Base-by-base conservation (phyloP, 805 yeast genomes). In the Yamadazyma laniorum region DNA sequence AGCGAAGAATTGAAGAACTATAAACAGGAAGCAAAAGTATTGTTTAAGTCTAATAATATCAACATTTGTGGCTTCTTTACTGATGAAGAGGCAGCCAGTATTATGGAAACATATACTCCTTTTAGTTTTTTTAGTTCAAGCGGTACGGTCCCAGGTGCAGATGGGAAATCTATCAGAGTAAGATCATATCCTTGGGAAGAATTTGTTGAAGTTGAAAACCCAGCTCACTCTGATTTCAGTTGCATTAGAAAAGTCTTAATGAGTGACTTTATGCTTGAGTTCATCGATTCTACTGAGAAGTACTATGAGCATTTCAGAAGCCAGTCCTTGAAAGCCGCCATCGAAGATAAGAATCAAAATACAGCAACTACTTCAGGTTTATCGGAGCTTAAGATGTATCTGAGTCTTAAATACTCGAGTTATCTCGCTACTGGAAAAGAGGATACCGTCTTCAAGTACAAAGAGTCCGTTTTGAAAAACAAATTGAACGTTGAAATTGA, bases 161-260 rank as follows among this genome's bases (percentile, higher is more conserved):
- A 49, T 6, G 56, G 80, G 7, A 61, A 70, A 22, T 44, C 61
- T 3, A 85, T 85, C 19, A 71, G 84, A 45, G 95, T 93, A 13
- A 74, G 96, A 52, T 72, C 74, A 53, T 90, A 88, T 63, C 72
- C 67, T 13, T 90, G 96, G 96, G 97, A 97, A 0, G 59, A 76
- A 16, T 25, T 33, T 13, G 85, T 86, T 11, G 95, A 89, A 54
- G 84, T 86, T 28, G 95, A 85, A 53, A 82, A 87, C 56, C 75
- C 74, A 14, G 59, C 65, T 6, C 89, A 84, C 58, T 86, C 95
- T 61, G 96, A 91, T 56, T 88, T 88, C 53, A 46, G 61, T 19
- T 70, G 70, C 43, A 69, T 90, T 45, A 76, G 86, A 48, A 73
- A 79, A 25, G 61, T 87, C 26, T 63, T 90, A 34, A 68, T 90